phyloP scores from a whole-genome alignment of 805 yeast species.

The Candida corydali region DNA sequence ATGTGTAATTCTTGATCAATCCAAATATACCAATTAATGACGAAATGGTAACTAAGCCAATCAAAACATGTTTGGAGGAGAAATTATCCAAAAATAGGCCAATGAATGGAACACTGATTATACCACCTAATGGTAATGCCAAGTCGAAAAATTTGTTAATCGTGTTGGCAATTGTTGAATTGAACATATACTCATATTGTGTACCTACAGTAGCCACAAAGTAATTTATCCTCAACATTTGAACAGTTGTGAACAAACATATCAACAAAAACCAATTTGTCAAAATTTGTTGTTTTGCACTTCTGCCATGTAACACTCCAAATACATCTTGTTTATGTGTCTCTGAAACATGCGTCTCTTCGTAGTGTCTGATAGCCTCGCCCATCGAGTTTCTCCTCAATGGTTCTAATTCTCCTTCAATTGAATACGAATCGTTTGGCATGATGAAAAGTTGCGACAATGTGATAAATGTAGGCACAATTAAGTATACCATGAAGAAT shows the following conservation, averaged over 20 bases:
- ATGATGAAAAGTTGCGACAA: constrained; percentile 42
- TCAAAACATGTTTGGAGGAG: constrained; percentile 43
- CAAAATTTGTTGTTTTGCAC: constrained; percentile 45
- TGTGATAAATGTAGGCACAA: constrained; percentile 48
- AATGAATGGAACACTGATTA: constrained; percentile 50
- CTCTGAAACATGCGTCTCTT: constrained; percentile 38
- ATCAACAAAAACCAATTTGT: constrained; percentile 51
- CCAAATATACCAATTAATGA: constrained; percentile 47
- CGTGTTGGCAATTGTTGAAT: constrained; percentile 27
- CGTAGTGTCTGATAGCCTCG: constrained; percentile 52
- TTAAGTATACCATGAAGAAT: constrained; percentile 45
- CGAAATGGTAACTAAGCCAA: constrained; percentile 37
- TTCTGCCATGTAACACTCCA: constrained; percentile 52
- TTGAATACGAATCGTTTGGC: constrained; percentile 49
- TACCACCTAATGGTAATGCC: constrained; percentile 55
- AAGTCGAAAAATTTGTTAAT: constrained; percentile 48
- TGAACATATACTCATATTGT: constrained; percentile 47
- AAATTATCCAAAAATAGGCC: constrained; percentile 48
- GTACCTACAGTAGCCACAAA: constrained; percentile 56
- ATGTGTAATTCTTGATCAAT: constrained; percentile 33
- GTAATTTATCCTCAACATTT: constrained; percentile 54
- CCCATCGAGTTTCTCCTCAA: constrained; percentile 52
- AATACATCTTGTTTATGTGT: constrained; percentile 43
- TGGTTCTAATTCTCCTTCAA: constrained; percentile 16
- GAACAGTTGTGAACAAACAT: constrained; percentile 49